Base-by-base conservation (phyloP, 2,329 filamentous ascomycete species). In the Colletotrichum phormii region DNA sequence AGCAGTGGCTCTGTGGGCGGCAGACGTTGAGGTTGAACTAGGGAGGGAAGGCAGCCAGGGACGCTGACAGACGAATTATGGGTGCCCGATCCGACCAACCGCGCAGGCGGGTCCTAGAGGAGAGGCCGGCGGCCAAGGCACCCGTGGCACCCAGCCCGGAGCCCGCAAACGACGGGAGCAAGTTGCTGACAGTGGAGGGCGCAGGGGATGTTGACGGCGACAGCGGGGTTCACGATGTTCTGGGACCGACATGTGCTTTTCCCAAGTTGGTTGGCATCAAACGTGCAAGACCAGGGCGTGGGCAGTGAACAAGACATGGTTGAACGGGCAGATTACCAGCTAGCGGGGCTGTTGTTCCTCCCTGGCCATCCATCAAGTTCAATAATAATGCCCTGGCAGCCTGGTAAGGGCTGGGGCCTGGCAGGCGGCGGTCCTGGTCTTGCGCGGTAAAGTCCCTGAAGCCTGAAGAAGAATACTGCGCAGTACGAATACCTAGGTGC, bases 1-100 rank as follows among this genome's bases (percentile, higher is more conserved):
- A 33, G 54, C 53, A 58, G 35, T 57, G 53, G 63, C 33, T 29
- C 64, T 51, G 37, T 67, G 37, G 26, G 29, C 18, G 24, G 59
- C 22, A 49, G 46, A 51, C 33, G 62, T 66, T 71, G 66, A 66
- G 62, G 62, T 71, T 66, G 55, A 51, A 18, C 62, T n/a, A 35
- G 67, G 67, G 46, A 54, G 26, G 18, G 5, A 26, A 51, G 33
- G 60, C 24, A 55, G 59, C 7, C 13, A 26, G 46, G 33, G 60
- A 46, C 42, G 59, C 35, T 58, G 67, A 35, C 35, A 46, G 57
- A 26, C 35, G 24, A 13, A 26, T 53, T 24, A 60, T 67, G 49
- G 26, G 51, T 49, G 65, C 51, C 59, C 51, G 65, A 68, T 57
- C 57, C 24, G 51, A 67, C 12, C 18, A 54, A 26, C 22, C 37